Conservation (phyloP, 2,329 filamentous ascomycete species). For the Teratosphaeria gauchensis region DNA sequence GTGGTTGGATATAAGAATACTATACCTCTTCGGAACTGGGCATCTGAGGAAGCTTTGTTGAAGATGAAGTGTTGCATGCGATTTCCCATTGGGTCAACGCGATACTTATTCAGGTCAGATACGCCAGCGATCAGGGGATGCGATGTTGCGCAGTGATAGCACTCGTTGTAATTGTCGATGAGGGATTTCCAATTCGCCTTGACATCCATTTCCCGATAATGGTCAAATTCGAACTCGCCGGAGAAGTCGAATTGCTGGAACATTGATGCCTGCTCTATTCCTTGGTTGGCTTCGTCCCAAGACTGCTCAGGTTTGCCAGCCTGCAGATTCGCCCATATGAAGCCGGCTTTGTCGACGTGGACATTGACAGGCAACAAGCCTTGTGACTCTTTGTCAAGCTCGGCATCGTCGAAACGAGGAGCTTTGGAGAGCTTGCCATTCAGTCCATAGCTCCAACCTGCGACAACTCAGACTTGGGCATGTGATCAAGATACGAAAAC, state of each 20-base stretch:
- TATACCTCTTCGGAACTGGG: background rate
- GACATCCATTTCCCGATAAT: conserved; percentile 8
- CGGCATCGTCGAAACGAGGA: background rate
- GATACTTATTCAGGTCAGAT: background rate
- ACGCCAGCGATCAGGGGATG: background rate
- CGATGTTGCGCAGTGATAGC: background rate
- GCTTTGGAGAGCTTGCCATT: background rate
- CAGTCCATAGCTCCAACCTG: background rate
- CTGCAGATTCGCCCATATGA: background rate
- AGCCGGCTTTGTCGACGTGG: background rate
- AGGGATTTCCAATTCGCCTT: background rate
- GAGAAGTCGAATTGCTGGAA: conserved; percentile 35
- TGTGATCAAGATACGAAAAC: background rate
- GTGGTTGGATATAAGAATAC: background rate
- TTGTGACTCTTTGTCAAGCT: background rate
- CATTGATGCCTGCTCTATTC: background rate
- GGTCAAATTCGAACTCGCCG: conserved; percentile 36
- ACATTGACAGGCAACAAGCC: background rate
- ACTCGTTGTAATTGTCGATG: conserved; percentile 1
- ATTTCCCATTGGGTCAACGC: background rate
- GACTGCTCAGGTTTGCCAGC: background rate
- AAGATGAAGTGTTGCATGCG: background rate
- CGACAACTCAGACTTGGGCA: background rate
- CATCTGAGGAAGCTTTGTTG: background rate
- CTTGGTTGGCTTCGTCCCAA: background rate